Base-by-base conservation (phyloP, 805 yeast species). In the Wilhelminamyces savonicus region DNA sequence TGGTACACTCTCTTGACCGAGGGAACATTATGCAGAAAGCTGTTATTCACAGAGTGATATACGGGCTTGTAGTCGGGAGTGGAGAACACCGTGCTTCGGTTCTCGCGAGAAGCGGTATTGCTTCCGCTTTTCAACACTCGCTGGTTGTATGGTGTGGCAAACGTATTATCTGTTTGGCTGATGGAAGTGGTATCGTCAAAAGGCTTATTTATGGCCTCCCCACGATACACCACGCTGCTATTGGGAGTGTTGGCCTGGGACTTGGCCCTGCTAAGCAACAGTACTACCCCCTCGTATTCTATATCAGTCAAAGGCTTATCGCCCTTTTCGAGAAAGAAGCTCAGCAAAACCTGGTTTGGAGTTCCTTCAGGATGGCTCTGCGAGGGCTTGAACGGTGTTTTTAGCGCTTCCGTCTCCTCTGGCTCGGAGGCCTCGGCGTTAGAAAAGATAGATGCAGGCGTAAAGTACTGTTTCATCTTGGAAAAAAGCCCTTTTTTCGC, bases 271-370 rank as follows among this genome's bases (percentile, higher is more conserved):
- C 52, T 45, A 28, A 62, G 42, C n/a, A 83, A 54, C 5, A 87
- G 72, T 37, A 78, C 50, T 1, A 84, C 90, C n/a, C 94, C 94
- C 53, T 81, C 90, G 44, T 78, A 70, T 50, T 85, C 95, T 24
- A 83, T 64, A 15, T 78, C 85, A 10, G 78, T 65, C 37, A 85
- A 61, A 4, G 90, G 86, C n/a, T 56, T 57, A 32, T 76, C 72
- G n/a, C 94, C 94, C 50, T 82, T 84, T 25, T 59, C 62, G n/a
- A 66, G 65, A 52, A 84, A 84, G 48, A 85, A 84, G 17, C 68
- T 73, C 9, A 86, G 79, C 27, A 84, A 56, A 19, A 72, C 68
- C 18, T 71, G 75, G 55, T 79, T 81, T 9, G 66, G 57, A 12
- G 25, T 23, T 15, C 23, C 10, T 17, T 17, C 8, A 7, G 20